Evolutionary conservation across 805 yeast species (phyloP), one percentile per base, ranked within the genome.

Genomic region (Candida qinlingensis): DNA sequence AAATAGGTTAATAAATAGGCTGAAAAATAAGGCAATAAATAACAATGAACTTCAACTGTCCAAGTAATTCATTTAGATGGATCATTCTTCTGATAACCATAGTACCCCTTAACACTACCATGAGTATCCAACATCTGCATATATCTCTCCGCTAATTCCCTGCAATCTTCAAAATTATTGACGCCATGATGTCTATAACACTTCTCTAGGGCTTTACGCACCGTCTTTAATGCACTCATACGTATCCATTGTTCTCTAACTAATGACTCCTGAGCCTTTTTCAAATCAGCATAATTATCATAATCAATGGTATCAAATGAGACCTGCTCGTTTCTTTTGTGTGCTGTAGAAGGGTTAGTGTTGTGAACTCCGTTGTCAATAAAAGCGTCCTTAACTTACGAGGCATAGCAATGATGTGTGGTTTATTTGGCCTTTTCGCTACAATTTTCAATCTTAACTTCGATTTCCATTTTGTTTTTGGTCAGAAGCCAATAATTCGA

Each of bases 1-100:
- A 40, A 43, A 38, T 42, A 42, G 31, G 10, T 12, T 9, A 41
- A 39, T 44, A 43, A 44, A 43, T 40, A 48, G 26, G 39, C 29
- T n/a, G 41, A 37, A 29, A 37, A 43, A 43, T 39, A 43, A 34
- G 27, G 34, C 34, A 42, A 42, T 35, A 29, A 38, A 6, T 11
- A 27, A 10, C 7, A 7, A 9, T 9, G 7, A 8, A 8, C 34
- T 8, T 11, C 11, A 31, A 8, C 34, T 8, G 8, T 31, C 11
- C 34, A 10, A 7, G 7, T 19, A 5, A 13, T 11, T 64, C 71
- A 85, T 71, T 86, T 85, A 36, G 87, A 73, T 41, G 92, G 94
- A 63, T 87, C 96, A 69, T 87, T 87, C 77, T 87, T 84, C 72
- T 87, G 95, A 71, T 87, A 86, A n/a, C 89, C 92, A 62, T 82